These are phyloP conservation scores for Alternaria sp. DNA, from an alignment of 2,329 filamentous ascomycete species.

Conservation along the genomic window DNA sequence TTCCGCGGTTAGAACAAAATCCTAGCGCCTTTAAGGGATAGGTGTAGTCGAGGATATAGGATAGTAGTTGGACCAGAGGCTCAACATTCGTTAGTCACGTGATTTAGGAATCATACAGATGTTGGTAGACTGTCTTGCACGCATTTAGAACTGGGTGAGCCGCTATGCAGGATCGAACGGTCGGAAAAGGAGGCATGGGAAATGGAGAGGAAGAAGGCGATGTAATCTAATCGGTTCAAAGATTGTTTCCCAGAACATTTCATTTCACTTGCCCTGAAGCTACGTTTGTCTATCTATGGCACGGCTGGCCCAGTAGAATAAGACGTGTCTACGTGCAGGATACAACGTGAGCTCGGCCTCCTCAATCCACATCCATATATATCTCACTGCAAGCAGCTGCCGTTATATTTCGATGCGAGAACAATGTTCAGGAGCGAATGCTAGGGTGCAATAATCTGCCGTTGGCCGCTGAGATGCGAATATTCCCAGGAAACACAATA, in stretches of 20 bases:
- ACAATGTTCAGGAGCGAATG: not conserved
- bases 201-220: not conserved
- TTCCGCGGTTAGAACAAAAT: not conserved
- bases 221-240: not conserved
- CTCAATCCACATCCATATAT: not conserved
- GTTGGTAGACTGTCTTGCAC: not conserved
- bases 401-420: not conserved
- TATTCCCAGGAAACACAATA: not conserved
- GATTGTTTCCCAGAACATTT: not conserved
- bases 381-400: not conserved
- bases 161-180: not conserved
- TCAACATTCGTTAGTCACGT: not conserved
- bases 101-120: accelerated
- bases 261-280: no score
- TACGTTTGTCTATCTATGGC: not conserved
- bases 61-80: not conserved
- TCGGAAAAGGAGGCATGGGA: not conserved
- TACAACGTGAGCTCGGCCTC: not conserved
- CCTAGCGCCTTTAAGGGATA: not conserved
- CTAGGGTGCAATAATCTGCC: not conserved
- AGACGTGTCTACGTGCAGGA: not conserved
- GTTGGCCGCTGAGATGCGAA: not conserved
- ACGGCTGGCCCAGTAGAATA: not conserved
- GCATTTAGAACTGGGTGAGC: not conserved
- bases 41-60: not conserved